phyloP scores from a whole-genome alignment of 805 yeast species.

The Cyberlindnera mycetangii region DNA sequence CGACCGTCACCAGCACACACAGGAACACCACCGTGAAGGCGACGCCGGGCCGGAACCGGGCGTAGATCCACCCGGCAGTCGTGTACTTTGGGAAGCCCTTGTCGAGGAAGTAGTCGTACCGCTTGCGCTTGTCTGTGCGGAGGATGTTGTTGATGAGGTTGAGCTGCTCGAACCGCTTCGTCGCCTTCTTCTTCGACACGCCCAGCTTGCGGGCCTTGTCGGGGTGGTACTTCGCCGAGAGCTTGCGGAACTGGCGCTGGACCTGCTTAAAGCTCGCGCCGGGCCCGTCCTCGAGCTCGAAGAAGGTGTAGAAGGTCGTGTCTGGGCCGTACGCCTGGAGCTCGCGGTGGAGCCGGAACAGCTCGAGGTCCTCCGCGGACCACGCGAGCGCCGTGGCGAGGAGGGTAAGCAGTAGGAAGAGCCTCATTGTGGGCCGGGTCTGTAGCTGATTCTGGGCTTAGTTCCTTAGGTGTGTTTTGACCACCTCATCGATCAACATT shows the following conservation, averaged over 20 bases:
- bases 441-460: too few relatives aligned
- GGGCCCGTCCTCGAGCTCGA: conserved; percentile 16
- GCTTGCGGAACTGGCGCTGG: conserved; percentile 62
- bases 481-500: too few relatives aligned
- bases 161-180: conserved; percentile 69
- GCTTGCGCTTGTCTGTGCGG: conserved; percentile 52
- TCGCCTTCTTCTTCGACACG: conserved; percentile 36
- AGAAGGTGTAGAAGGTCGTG: conserved; percentile 32
- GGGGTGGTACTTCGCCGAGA: conserved; percentile 78
- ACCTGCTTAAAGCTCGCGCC: conserved; percentile 45
- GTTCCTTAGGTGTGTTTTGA: too few relatives aligned
- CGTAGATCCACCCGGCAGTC: conserved; percentile 51
- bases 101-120: conserved; percentile 80
- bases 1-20: conserved; percentile 46
- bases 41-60: conserved; percentile 67
- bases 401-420: conserved; percentile 11
- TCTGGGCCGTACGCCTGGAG: conserved; percentile 31
- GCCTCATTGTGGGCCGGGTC: conserved; percentile 1
- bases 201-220: conserved; percentile 51
- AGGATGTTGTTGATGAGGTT: conserved; percentile 74
- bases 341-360: conserved; percentile 68
- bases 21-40: conserved; percentile 49
- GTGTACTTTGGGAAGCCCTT: conserved; percentile 86
- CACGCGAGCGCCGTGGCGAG: conserved; percentile 40
- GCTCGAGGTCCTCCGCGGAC: conserved; percentile 72